Conservation (phyloP, 345 rosid species). For the Sonneratia caseolaris region DNA sequence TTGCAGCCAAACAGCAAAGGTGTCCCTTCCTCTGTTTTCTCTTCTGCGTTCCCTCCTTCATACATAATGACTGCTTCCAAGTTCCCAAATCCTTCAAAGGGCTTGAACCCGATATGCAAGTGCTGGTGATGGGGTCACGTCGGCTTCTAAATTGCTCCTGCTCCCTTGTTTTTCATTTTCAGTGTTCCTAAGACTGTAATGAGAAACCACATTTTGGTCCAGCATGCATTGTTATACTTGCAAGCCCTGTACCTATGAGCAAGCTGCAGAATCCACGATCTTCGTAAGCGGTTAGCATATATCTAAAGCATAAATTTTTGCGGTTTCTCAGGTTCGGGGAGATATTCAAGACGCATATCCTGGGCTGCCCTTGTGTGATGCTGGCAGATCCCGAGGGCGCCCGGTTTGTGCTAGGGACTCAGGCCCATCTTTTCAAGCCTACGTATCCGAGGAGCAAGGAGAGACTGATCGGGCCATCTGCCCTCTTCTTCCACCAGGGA, state of each 20-base stretch:
- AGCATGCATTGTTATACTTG: too few relatives aligned
- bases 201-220: not conserved
- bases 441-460: conserved; percentile 93
- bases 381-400: conserved; percentile 88
- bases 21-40: conserved; percentile 8
- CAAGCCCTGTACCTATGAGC: too few relatives aligned
- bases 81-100: not conserved
- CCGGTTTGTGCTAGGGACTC: conserved; percentile 54
- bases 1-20: conserved; percentile 51
- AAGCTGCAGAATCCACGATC: too few relatives aligned
- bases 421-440: conserved; percentile 75
- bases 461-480: conserved; percentile 67
- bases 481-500: conserved; percentile 84
- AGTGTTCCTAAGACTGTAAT: conserved; percentile 5
- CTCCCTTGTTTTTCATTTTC: not conserved
- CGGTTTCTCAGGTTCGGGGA: conserved; percentile 52
- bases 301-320: not conserved
- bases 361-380: conserved; percentile 92
- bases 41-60: not conserved
- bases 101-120: not conserved
- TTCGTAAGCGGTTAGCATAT: too few relatives aligned
- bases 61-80: not conserved
- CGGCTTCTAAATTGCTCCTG: not conserved
- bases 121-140: not conserved
- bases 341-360: conserved; percentile 80